Evolutionary conservation across 2,329 filamentous ascomycete genomes (phyloP).

Genomic region (Colletotrichum simmondsii): DNA sequence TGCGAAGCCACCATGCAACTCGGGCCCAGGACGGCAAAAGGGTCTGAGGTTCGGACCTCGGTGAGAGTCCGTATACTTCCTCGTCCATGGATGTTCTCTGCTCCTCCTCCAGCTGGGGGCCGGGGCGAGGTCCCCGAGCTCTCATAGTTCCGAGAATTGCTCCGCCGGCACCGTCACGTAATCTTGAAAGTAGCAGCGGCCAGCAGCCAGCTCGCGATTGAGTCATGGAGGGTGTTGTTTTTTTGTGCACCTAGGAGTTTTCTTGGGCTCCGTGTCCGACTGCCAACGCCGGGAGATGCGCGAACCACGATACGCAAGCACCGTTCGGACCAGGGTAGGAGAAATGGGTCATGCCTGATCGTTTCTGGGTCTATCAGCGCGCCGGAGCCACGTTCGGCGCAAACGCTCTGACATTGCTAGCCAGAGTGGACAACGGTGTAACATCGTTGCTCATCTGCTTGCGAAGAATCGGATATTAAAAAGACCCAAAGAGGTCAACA

Average conservation of each 20-base stretch:
- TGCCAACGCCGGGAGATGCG: not conserved
- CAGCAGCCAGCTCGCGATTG: not conserved
- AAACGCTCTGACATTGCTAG: conserved; percentile 23
- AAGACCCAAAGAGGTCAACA: not conserved
- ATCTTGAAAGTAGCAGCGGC: not conserved
- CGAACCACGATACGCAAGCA: conserved; percentile 10
- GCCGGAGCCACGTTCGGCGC: conserved; percentile 21
- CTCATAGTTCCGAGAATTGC: not conserved
- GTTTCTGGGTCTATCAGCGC: conserved; percentile 5
- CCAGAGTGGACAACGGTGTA: conserved; percentile 19
- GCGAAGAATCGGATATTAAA: conserved; percentile 16
- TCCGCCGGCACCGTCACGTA: not conserved
- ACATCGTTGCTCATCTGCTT: conserved; percentile 18
- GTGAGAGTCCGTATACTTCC: not conserved
- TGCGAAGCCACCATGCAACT: conserved; percentile 3
- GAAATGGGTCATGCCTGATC: conserved; percentile 28
- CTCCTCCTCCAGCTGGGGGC: not conserved
- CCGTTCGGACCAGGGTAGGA: conserved; percentile 1
- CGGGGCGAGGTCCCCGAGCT: not conserved
- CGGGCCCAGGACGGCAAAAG: not conserved
- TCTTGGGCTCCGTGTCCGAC: not conserved
- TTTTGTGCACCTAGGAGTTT: not conserved
- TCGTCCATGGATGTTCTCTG: not conserved
- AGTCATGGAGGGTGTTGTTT: conserved; percentile 6
- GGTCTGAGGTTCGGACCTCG: not conserved